A percentile compares a stretch with the other conserved stretches of the same genome.
Conservation (phyloP, 1,284 basidiomycete species). For the Apiotrichum sp. region DNA sequence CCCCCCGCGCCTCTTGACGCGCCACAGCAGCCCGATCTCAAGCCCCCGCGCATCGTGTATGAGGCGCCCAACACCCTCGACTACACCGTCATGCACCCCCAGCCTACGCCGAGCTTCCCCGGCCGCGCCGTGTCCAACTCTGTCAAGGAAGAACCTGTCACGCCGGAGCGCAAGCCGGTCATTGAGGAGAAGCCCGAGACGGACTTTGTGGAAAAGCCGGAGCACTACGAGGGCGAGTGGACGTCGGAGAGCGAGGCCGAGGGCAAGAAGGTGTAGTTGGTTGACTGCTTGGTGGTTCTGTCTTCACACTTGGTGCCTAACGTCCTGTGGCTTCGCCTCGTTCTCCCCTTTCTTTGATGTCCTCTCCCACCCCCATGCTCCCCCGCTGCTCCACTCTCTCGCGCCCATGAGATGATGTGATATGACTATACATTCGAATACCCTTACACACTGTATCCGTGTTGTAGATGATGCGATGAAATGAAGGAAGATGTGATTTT, state of each 20-base stretch:
- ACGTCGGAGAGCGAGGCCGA: not conserved
- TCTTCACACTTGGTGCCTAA: too few relatives aligned
- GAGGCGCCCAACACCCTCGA: not conserved
- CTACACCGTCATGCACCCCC: not conserved
- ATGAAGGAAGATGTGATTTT: not conserved
- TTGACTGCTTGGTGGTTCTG: too few relatives aligned
- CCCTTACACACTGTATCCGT: slow-evolving; percentile 2
- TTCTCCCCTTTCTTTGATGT: too few relatives aligned
- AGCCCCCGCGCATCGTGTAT: not conserved
- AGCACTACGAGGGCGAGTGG: not conserved
- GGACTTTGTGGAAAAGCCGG: too few relatives aligned
- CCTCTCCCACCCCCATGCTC: not conserved
- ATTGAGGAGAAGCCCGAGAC: too few relatives aligned
- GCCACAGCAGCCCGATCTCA: not conserved
- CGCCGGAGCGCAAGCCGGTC: too few relatives aligned
- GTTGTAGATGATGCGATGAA: slow-evolving; percentile 8
- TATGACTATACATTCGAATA: not conserved
- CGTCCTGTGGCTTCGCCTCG: too few relatives aligned
- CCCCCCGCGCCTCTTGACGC: too few relatives aligned
- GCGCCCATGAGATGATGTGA: not conserved
- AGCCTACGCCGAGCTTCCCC: not conserved
- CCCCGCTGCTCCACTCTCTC: not conserved
- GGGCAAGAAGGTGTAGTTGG: not conserved
- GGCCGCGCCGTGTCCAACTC: not conserved
- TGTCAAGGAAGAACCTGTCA: not conserved